Conservation (phyloP, 352 stramenopile genomes). For the Pythium plurisporium region DNA sequence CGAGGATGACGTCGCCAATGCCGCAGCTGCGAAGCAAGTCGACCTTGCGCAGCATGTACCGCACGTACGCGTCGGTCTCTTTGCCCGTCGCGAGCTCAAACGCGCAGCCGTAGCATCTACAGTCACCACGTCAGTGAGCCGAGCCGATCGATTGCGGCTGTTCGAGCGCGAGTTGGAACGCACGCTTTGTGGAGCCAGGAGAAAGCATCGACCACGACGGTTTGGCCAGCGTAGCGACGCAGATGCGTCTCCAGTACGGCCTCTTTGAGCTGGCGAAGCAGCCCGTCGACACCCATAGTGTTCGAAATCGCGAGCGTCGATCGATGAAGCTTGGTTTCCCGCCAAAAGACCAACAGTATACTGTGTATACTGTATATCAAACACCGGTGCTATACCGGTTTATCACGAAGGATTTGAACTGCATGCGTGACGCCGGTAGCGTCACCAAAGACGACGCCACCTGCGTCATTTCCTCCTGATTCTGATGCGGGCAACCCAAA, state of each 20-base stretch:
- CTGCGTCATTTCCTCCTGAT: slow-evolving; percentile 1
- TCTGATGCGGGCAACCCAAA: neutral
- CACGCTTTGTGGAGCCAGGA: slow-evolving; percentile 83
- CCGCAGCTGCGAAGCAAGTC: slow-evolving; percentile 51
- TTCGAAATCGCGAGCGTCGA: neutral
- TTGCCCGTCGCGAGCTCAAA: slow-evolving; percentile 65
- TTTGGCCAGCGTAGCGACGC: slow-evolving; percentile 45
- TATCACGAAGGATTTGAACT: slow-evolving; percentile 1
- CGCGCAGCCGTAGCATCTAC: slow-evolving; percentile 73
- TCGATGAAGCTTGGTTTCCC: slow-evolving; percentile 9
- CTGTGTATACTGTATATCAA: neutral
- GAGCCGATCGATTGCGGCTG: no score
- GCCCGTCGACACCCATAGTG: slow-evolving; percentile 61
- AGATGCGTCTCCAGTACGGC: slow-evolving; percentile 49
- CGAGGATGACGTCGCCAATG: slow-evolving; percentile 53
- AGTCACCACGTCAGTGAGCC: neutral
- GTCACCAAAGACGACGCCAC: slow-evolving; percentile 1
- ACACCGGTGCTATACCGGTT: slow-evolving; percentile 10
- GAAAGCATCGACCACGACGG: slow-evolving; percentile 63
- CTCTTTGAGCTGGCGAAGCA: slow-evolving; percentile 58
- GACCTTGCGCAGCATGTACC: slow-evolving; percentile 74
- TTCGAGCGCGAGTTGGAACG: slow-evolving; percentile 13
- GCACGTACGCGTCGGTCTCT: slow-evolving; percentile 58
- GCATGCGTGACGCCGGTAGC: slow-evolving; percentile 6
- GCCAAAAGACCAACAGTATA: slow-evolving; percentile 16